Conservation (phyloP, 2,329 filamentous ascomycete genomes). For the Alternaria alternata region DNA sequence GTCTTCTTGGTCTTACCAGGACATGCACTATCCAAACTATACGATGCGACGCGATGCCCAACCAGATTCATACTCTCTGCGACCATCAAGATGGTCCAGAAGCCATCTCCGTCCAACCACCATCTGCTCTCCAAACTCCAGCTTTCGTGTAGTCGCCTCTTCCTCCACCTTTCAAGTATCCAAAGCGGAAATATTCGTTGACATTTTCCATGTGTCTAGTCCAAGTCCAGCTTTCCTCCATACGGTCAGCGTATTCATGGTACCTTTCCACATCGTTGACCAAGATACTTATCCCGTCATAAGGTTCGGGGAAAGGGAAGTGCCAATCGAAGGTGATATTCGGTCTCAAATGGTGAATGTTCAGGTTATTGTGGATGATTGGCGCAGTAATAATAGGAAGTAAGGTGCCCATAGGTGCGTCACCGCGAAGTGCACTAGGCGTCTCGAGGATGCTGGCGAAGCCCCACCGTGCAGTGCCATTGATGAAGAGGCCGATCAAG, state of each 20-base stretch:
- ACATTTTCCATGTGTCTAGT: slow-evolving; percentile 55
- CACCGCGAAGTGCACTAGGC: slow-evolving; percentile 70
- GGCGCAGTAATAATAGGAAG: slow-evolving; percentile 60
- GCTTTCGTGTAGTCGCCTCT: slow-evolving; percentile 79
- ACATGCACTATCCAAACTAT: not conserved
- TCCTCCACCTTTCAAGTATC: slow-evolving; percentile 71
- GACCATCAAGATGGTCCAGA: slow-evolving; percentile 58
- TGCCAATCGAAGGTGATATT: slow-evolving; percentile 71
- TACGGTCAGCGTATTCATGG: slow-evolving; percentile 68
- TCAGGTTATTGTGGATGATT: slow-evolving; percentile 56
- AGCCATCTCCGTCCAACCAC: slow-evolving; percentile 72
- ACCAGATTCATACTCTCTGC: not conserved
- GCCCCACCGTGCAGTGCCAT: slow-evolving; percentile 92
- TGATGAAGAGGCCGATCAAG: slow-evolving; percentile 89
- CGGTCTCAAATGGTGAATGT: slow-evolving; percentile 51
- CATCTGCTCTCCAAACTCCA: slow-evolving; percentile 71
- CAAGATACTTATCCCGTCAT: slow-evolving; percentile 79
- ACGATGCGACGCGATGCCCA: not conserved
- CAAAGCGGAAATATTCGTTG: slow-evolving; percentile 81
- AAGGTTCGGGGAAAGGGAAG: slow-evolving; percentile 58
- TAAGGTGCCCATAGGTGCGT: slow-evolving; percentile 62
- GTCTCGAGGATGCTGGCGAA: slow-evolving; percentile 92
- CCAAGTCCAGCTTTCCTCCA: slow-evolving; percentile 65
- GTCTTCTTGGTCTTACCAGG: not conserved
- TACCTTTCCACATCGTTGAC: slow-evolving; percentile 88